Base-by-base conservation (phyloP, 768 basidiomycete species). In the Termitomyces sp. region DNA sequence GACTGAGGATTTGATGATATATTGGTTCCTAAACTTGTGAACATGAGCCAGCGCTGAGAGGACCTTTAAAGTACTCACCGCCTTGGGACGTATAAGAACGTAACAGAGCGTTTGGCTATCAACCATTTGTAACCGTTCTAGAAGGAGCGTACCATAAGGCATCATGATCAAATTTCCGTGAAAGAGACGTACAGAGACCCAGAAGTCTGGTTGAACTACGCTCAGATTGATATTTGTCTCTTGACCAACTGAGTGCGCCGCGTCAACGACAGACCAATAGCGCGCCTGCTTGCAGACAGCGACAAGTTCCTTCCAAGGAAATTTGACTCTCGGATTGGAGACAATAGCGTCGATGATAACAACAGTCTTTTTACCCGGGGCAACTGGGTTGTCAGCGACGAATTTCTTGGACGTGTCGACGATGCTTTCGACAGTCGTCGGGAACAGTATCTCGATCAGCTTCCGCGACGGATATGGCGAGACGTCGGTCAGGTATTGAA, bases 81-180 rank as follows among this genome's bases (percentile, higher is more conserved):
- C 56, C 71, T 77, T 0, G 91, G 88, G 5, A 90, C 88, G 66
- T 94, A 95, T 16, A 95, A 72, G 17, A 87, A 74, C 0, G 89
- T 84, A 44, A 79, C 84, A 1, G 82, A 75, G 5, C 92, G 79
- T 67, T 90, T 87, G 3, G 82, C 77, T 62, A 78, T 85, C 2
- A 93, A 71, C 92, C 93, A 95, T 69, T 95, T 94, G 71, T 94
- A 89, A 61, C 87, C 88, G 63, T 92, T 92, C 83, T 90, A 4
- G 58, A 27, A 29, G 29, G n/a, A n/a, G n/a, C n/a, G n/a, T n/a
- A n/a, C n/a, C n/a, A n/a, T n/a, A n/a, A n/a, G n/a, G n/a, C n/a
- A n/a, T n/a, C n/a, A n/a, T n/a, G n/a, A n/a, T n/a, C n/a, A n/a
- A n/a, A n/a, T n/a, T n/a, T n/a, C n/a, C n/a, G n/a, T n/a, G n/a